phyloP scores from a whole-genome alignment of 352 stramenopile species.

The Globisporangium echinulatum region DNA sequence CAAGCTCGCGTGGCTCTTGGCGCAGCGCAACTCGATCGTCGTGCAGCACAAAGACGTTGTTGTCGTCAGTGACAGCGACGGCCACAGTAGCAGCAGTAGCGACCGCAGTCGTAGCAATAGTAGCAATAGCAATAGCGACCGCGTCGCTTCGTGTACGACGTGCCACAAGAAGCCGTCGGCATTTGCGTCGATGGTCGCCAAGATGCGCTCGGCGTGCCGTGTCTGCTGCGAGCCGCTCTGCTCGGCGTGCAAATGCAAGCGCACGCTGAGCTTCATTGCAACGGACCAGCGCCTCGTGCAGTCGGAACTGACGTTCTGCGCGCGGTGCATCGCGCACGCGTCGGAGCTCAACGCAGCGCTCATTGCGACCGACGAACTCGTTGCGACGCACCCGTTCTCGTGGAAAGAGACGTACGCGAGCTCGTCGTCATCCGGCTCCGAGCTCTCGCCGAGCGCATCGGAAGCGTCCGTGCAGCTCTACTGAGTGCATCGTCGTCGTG shows the following conservation, averaged over 20 bases:
- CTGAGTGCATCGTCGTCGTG: no score
- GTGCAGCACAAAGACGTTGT: neutral
- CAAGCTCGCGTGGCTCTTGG: constrained; percentile 53
- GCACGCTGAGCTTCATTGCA: constrained; percentile 30
- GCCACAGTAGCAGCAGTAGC: no score
- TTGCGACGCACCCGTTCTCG: constrained; percentile 12
- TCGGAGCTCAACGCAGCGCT: constrained; percentile 22
- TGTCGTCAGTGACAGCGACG: neutral
- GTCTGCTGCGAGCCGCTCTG: constrained; percentile 35
- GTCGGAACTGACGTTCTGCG: constrained; percentile 30
- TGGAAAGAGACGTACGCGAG: constrained; percentile 3
- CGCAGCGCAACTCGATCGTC: neutral
- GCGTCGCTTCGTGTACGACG: constrained; percentile 28
- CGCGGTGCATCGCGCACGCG: constrained; percentile 29
- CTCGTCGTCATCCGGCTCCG: constrained; percentile 1
- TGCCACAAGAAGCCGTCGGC: constrained; percentile 21
- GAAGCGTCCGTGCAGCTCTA: no score
- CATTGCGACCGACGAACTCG: constrained; percentile 16
- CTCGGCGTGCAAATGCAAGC: constrained; percentile 23
- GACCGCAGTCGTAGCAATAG: neutral
- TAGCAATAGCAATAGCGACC: constrained; percentile 21
- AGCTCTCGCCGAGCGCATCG: no score
- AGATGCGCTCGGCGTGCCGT: constrained; percentile 10
- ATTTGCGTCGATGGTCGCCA: constrained; percentile 21
- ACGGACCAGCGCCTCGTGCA: constrained; percentile 23